A percentile compares a stretch with the other conserved stretches of the same genome.
Conservation (phyloP, 192 early-diverging fungal species). For the Mortierella hygrophila region DNA sequence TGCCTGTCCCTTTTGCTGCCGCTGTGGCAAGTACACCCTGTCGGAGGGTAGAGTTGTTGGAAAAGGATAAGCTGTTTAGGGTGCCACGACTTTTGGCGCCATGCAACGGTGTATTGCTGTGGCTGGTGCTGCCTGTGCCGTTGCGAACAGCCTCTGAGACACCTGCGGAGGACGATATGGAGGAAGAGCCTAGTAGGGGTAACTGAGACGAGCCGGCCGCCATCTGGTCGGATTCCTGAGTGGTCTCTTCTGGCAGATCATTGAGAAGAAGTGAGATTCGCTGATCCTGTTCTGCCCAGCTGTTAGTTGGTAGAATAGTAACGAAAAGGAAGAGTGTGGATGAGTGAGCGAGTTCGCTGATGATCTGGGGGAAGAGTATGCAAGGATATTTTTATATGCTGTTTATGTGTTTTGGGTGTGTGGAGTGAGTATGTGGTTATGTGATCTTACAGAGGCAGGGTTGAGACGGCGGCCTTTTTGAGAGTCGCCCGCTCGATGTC, state of each 20-base stretch:
- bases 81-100: slow-evolving; percentile 1
- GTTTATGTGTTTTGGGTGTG: neutral
- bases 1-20: neutral
- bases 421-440: neutral
- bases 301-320: neutral
- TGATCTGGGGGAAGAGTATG: neutral
- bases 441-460: slow-evolving; percentile 37
- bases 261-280: neutral
- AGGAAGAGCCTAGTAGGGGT: neutral
- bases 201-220: neutral
- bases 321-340: neutral
- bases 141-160: neutral
- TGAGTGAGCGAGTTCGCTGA: neutral
- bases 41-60: neutral
- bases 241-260: neutral
- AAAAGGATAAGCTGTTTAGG: neutral
- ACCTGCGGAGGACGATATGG: neutral
- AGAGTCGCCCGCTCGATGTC: slow-evolving; percentile 51
- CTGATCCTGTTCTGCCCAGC: slow-evolving; percentile 2
- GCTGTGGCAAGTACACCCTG: neutral
- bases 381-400: neutral
- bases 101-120: neutral
- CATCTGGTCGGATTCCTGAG: neutral
- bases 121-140: neutral
- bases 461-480: slow-evolving; percentile 43